Percentiles rank a stretch among this genome's conserved stretches.
These are phyloP conservation scores for Salmacisia buchloeana DNA, from an alignment of 1,284 basidiomycete species.

Conservation along the genomic window DNA sequence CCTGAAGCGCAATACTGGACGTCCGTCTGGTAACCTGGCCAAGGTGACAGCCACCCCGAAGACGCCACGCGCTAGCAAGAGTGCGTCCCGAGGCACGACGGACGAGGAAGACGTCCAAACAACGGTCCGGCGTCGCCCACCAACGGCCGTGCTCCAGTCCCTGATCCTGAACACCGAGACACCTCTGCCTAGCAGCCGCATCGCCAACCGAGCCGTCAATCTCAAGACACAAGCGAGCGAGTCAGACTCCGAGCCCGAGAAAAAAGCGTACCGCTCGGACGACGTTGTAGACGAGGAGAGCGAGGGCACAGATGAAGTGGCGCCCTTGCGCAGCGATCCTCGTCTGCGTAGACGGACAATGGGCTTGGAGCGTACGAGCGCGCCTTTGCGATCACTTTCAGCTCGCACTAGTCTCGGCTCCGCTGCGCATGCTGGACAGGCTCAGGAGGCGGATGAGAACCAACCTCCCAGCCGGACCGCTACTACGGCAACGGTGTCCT, in stretches of 20 bases:
- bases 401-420: not conserved
- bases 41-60: not conserved
- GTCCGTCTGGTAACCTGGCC: not conserved
- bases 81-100: not conserved
- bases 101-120: not conserved
- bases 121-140: not conserved
- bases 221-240: not conserved
- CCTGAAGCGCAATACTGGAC: conserved; percentile 4
- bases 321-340: not conserved
- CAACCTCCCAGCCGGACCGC: not conserved
- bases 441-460: not conserved
- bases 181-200: conserved; percentile 3
- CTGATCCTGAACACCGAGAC: conserved; percentile 2
- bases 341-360: not conserved
- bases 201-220: not conserved
- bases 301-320: not conserved
- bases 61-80: not conserved
- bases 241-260: not conserved
- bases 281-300: not conserved
- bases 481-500: no score
- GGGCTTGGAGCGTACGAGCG: not conserved
- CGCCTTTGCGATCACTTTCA: not conserved
- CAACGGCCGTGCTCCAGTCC: not conserved
- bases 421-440: not conserved
- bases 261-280: not conserved